Evolutionary conservation across 345 rosid genomes (phyloP).

Genomic region (Brassica incana): DNA sequence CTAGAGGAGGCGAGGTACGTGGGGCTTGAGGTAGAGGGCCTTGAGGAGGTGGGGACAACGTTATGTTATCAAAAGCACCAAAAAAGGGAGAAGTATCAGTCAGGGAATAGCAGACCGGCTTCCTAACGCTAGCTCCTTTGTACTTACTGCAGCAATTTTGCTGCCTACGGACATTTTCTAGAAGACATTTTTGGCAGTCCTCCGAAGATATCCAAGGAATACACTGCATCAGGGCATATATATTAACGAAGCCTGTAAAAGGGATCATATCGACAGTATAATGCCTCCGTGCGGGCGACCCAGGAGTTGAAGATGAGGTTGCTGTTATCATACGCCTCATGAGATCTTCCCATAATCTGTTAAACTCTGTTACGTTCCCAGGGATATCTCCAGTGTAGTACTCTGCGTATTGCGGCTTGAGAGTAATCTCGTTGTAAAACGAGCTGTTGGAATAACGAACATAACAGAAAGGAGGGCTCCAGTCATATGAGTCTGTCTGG

Average conservation of each 20-base stretch:
- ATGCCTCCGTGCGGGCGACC: background rate
- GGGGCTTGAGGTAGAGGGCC: background rate
- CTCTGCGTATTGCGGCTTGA: background rate
- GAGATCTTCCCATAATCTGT: background rate
- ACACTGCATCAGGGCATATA: slow-evolving; percentile 23
- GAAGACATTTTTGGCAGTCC: background rate
- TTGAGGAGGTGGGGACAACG: background rate
- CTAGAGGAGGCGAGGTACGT: background rate
- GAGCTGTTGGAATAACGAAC: slow-evolving; percentile 42
- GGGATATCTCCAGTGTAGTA: background rate
- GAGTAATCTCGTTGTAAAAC: background rate
- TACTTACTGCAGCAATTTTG: background rate
- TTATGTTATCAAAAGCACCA: background rate
- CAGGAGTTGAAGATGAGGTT: background rate
- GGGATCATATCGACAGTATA: background rate
- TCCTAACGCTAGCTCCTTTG: background rate
- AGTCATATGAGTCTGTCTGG: slow-evolving; percentile 6
- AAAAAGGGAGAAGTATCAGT: background rate
- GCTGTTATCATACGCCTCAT: background rate
- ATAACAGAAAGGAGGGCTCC: slow-evolving; percentile 33
- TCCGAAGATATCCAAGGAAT: background rate
- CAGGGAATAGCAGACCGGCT: background rate
- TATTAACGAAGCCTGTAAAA: background rate
- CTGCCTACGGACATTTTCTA: background rate
- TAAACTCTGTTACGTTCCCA: background rate